Percentiles rank a stretch among this genome's conserved stretches.
phyloP scores from a whole-genome alignment of 1,284 basidiomycete species.

The Butyriboletus appendiculatus region DNA sequence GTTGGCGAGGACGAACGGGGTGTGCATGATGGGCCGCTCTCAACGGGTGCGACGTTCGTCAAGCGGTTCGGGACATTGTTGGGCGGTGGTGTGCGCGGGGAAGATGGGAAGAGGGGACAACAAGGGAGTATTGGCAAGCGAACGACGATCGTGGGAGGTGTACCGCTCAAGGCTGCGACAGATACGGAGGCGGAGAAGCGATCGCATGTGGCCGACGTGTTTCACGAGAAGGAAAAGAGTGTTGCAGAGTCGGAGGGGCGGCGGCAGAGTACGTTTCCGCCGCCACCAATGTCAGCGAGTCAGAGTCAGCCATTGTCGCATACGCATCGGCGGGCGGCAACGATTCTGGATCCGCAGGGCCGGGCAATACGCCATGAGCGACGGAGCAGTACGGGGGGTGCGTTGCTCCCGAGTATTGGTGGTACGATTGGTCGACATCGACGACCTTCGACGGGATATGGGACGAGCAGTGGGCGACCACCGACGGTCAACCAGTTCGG shows the following conservation, averaged over 20 bases:
- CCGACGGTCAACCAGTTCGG: constrained; percentile 52
- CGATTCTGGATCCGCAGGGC: constrained; percentile 68
- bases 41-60: constrained; percentile 67
- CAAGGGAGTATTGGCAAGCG: constrained; percentile 44
- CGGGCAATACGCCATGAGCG: constrained; percentile 67
- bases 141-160: constrained; percentile 49
- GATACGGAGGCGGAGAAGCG: constrained; percentile 30
- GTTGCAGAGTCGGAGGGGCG: constrained; percentile 21
- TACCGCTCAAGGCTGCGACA: constrained; percentile 47
- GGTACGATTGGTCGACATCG: constrained; percentile 66
- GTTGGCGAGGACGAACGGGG: constrained; percentile 35
- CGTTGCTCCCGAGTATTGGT: constrained; percentile 49
- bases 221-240: constrained; percentile 20
- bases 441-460: constrained; percentile 64
- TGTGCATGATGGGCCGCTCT: constrained; percentile 39
- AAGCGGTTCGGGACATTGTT: constrained; percentile 73
- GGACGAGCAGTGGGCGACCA: constrained; percentile 39
- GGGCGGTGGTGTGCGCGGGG: constrained; percentile 44
- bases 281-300: constrained; percentile 43
- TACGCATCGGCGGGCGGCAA: constrained; percentile 67
- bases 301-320: constrained; percentile 58
- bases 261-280: constrained; percentile 37
- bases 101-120: constrained; percentile 42
- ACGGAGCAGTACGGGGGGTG: constrained; percentile 72
- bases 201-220: constrained; percentile 12